phyloP scores from a whole-genome alignment of 129 eudicot genomes.

The Escallonia herrerae region DNA sequence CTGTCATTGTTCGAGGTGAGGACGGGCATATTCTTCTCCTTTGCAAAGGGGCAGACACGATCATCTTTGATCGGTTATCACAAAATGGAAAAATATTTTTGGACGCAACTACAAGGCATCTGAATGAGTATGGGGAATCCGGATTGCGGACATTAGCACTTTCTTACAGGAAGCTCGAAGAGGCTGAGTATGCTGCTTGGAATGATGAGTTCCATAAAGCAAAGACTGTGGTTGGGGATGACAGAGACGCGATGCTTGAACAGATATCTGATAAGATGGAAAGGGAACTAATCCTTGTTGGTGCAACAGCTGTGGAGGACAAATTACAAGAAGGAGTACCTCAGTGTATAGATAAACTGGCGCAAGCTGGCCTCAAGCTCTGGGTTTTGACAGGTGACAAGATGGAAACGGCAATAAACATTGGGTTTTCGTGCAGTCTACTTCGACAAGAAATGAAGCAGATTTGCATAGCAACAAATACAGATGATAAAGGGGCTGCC shows the following conservation, averaged over 20 bases:
- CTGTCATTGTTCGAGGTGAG: slow-evolving; percentile 57
- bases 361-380: slow-evolving; percentile 72
- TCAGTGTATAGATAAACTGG: slow-evolving; percentile 66
- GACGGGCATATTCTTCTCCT: slow-evolving; percentile 47
- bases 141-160: slow-evolving; percentile 59
- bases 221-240: slow-evolving; percentile 38
- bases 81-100: slow-evolving; percentile 39
- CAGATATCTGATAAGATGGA: slow-evolving; percentile 51
- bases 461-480: slow-evolving; percentile 39
- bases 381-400: slow-evolving; percentile 79
- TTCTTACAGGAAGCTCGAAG: slow-evolving; percentile 53
- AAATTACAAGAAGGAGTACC: slow-evolving; percentile 65
- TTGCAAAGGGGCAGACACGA: slow-evolving; percentile 79
- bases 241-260: slow-evolving; percentile 53
- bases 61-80: slow-evolving; percentile 53
- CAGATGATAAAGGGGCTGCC: slow-evolving; percentile 37
- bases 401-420: slow-evolving; percentile 74
- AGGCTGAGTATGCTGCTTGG: slow-evolving; percentile 45
- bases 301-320: slow-evolving; percentile 73
- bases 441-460: slow-evolving; percentile 70
- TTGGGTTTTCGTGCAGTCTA: slow-evolving; percentile 66
- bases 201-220: slow-evolving; percentile 54
- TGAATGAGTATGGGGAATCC: slow-evolving; percentile 59
- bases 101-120: slow-evolving; percentile 46
- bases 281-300: slow-evolving; percentile 55